Percentiles rank a stretch among this genome's conserved stretches.
Evolutionary conservation across 306 rosid genomes (phyloP).

Genomic region (Cucumis hystrix): DNA sequence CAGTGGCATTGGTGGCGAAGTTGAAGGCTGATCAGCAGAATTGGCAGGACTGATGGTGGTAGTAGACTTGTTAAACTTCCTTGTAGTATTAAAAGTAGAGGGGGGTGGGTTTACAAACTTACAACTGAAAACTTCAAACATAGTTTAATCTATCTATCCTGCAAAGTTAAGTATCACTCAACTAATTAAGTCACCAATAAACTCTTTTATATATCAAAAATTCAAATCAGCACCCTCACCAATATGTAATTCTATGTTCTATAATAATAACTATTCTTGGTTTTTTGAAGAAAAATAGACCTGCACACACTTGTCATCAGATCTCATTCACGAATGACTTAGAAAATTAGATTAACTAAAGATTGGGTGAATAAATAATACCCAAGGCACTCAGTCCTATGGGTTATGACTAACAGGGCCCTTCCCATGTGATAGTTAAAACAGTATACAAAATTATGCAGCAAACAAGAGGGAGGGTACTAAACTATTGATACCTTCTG

Average conservation of each 20-base stretch:
- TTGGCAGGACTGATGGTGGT: neutral
- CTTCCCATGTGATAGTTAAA: neutral
- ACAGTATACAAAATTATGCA: neutral
- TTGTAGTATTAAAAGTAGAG: conserved; percentile 12
- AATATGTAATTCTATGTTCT: too few species aligned
- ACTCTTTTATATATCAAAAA: too few species aligned
- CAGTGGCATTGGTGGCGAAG: neutral
- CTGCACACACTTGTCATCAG: neutral
- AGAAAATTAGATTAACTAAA: neutral
- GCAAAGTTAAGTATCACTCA: too few species aligned
- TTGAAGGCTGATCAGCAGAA: neutral
- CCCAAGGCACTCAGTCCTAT: neutral
- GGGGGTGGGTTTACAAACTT: neutral
- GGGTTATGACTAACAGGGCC: neutral
- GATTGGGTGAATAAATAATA: neutral
- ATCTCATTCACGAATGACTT: neutral
- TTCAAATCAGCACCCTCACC: too few species aligned
- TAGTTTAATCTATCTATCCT: too few species aligned
- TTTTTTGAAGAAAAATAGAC: too few species aligned
- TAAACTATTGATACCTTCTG: conserved; percentile 32
- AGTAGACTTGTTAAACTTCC: conserved; percentile 37
- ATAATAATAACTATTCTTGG: too few species aligned
- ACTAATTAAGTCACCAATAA: too few species aligned
- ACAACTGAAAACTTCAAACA: too few species aligned
- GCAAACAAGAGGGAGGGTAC: neutral